phyloP scores from a whole-genome alignment of 2,329 filamentous ascomycete genomes.

The Apiospora marii region DNA sequence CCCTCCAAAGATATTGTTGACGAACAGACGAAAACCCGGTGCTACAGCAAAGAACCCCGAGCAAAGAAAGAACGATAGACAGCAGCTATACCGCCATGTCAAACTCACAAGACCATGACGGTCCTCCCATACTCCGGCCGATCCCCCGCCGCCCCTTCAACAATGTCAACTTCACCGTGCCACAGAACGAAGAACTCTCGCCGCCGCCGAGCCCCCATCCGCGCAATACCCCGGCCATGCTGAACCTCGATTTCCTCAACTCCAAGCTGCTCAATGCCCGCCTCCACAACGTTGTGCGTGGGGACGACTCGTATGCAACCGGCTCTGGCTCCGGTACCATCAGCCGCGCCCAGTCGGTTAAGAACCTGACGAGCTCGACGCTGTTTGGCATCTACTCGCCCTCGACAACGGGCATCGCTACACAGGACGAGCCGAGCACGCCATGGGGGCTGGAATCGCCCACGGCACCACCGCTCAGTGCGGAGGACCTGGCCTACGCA shows the following conservation, averaged over 20 bases:
- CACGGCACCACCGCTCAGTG: conserved; percentile 50
- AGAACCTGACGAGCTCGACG: conserved; percentile 89
- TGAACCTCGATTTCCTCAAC: conserved; percentile 47
- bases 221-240: conserved; percentile 54
- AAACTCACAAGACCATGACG: conserved; percentile 41
- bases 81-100: conserved; percentile 7
- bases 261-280: conserved; percentile 40
- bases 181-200: conserved; percentile 49
- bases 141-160: conserved; percentile 77
- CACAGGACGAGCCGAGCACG: conserved; percentile 65
- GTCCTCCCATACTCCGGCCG: conserved; percentile 70
- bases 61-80: background rate
- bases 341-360: conserved; percentile 77
- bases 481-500: conserved; percentile 39
- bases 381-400: conserved; percentile 90
- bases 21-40: background rate
- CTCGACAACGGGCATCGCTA: conserved; percentile 53
- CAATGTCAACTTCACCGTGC: conserved; percentile 61
- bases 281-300: conserved; percentile 33
- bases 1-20: background rate
- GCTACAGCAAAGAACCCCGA: background rate
- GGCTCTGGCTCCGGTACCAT: conserved; percentile 50
- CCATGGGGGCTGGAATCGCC: conserved; percentile 83
- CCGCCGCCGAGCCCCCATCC: conserved; percentile 46
- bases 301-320: conserved; percentile 34